Conservation (phyloP, 805 yeast species). For the Starmerella powellii region DNA sequence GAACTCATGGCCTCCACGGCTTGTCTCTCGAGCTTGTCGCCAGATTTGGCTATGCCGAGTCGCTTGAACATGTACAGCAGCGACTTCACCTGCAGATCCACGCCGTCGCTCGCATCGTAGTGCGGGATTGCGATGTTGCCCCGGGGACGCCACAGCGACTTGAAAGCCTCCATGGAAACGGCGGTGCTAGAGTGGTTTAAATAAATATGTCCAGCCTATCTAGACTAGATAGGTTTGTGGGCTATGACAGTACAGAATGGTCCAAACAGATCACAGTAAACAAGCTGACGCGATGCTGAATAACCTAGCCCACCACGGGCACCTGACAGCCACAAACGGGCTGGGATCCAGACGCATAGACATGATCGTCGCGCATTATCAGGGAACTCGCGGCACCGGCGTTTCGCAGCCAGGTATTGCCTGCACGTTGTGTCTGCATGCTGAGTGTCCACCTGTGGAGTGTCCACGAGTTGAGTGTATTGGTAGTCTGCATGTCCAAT, state of each 20-base stretch:
- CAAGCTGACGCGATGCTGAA: neutral
- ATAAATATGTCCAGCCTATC: neutral
- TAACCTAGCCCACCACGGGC: no score
- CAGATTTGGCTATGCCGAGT: conserved; percentile 12
- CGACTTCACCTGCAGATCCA: conserved; percentile 51
- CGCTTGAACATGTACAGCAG: conserved; percentile 47
- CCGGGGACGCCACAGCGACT: conserved; percentile 31
- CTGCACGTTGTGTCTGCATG: no score
- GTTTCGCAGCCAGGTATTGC: no score
- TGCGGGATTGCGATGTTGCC: conserved; percentile 37
- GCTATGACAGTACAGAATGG: no score
- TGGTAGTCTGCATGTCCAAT: no score
- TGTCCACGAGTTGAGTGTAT: no score
- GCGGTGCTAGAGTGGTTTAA: neutral
- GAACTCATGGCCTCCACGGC: conserved; percentile 20
- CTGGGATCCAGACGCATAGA: no score
- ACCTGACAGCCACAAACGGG: no score
- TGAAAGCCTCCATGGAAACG: conserved; percentile 25
- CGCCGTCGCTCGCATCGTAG: conserved; percentile 42
- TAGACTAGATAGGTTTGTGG: neutral
- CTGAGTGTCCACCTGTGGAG: no score
- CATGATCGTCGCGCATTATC: no score
- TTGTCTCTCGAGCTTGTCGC: conserved; percentile 12
- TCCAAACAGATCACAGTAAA: neutral
- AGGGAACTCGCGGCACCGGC: no score